phyloP scores from a whole-genome alignment of 179 eudicot genomes.

The Carnegiea gigantea region DNA sequence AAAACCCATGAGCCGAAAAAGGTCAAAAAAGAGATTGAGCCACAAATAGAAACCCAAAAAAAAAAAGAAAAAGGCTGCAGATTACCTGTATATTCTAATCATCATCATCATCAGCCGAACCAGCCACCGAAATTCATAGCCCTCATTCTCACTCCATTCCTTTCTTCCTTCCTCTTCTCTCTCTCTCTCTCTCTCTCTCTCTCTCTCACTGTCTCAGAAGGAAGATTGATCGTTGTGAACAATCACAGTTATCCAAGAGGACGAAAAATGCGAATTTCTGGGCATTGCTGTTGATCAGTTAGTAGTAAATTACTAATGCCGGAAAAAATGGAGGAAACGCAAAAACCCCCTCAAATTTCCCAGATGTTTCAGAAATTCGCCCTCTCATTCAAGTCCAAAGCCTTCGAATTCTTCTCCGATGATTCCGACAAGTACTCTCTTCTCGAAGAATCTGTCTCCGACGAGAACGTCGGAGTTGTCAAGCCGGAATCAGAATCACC shows the following conservation, averaged over 20 bases:
- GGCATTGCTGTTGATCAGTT: neutral
- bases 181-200: neutral
- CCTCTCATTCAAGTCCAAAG: slow-evolving; percentile 80
- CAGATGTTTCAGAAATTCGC: slow-evolving; percentile 88
- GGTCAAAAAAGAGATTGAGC: neutral
- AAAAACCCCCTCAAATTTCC: slow-evolving; percentile 72
- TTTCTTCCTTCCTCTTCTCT: neutral
- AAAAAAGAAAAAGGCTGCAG: neutral
- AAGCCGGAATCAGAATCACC: slow-evolving; percentile 45
- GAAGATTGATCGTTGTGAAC: neutral
- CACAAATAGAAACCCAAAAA: neutral
- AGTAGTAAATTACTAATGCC: slow-evolving; percentile 21
- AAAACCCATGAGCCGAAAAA: neutral
- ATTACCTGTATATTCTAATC: neutral
- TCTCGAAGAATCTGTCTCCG: slow-evolving; percentile 43
- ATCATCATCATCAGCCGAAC: neutral
- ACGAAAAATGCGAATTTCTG: neutral
- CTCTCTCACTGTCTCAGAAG: neutral
- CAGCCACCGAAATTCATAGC: neutral
- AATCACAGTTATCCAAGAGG: neutral
- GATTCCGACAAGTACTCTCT: slow-evolving; percentile 42
- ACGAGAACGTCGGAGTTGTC: slow-evolving; percentile 53
- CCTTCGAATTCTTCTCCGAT: slow-evolving; percentile 75
- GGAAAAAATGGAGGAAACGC: slow-evolving; percentile 47
- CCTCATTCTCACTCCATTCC: slow-evolving; percentile 8